These are phyloP conservation scores for Gynochthodes officinalis DNA, from an alignment of 257 asterid species.

Conservation along the genomic window DNA sequence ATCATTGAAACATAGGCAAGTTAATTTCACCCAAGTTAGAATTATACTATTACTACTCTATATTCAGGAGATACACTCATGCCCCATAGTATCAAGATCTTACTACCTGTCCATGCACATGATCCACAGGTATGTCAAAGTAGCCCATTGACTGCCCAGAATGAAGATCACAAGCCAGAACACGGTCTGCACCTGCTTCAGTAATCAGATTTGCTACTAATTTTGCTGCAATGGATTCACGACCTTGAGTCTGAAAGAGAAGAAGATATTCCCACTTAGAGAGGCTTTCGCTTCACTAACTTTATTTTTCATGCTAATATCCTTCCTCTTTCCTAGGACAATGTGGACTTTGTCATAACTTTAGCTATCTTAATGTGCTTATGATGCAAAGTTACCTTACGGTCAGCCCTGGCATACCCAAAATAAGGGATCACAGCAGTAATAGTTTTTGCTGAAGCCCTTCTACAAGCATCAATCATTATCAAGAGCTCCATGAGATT, in stretches of 20 bases:
- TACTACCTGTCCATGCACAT: constrained; percentile 76
- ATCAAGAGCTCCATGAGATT: constrained; percentile 90
- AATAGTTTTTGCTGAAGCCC: constrained; percentile 88
- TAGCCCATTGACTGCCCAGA: constrained; percentile 96
- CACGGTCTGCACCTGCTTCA: constrained; percentile 89
- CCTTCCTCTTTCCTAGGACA: not conserved
- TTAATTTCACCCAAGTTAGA: not conserved
- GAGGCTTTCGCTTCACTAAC: not conserved
- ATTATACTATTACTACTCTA: not conserved
- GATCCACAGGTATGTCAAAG: constrained; percentile 94
- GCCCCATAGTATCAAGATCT: not conserved
- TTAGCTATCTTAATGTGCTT: not conserved
- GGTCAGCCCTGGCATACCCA: constrained; percentile 93
- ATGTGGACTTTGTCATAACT: not conserved
- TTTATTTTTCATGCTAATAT: not conserved
- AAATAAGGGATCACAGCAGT: constrained; percentile 90
- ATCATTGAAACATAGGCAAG: no score
- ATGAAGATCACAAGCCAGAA: constrained; percentile 92
- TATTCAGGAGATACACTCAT: no score
- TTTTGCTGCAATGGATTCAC: constrained; percentile 92
- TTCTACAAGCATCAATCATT: constrained; percentile 91
- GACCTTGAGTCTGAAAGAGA: constrained; percentile 71
- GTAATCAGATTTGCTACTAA: constrained; percentile 82
- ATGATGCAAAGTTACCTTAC: constrained; percentile 51
- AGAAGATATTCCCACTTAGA: constrained; percentile 1